Base-by-base conservation (phyloP, 2,329 filamentous ascomycete genomes). In the Neospermospora avenae region DNA sequence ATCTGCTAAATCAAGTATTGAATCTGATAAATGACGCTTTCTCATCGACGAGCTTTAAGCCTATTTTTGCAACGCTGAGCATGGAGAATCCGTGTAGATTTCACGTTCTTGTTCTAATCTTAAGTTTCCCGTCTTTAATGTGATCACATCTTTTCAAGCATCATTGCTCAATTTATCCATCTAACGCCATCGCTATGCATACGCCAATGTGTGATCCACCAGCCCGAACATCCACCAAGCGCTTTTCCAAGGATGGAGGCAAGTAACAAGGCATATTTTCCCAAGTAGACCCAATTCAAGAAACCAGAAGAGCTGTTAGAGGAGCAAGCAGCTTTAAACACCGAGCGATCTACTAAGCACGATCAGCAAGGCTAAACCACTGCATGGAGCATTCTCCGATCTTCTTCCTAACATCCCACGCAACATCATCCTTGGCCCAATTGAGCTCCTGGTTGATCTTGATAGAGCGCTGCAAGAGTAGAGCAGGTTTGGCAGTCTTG, bases 381-480 rank as follows among this genome's bases (percentile, higher is more conserved):
- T 57, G 49, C 57, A 65, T 67, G 28, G 67, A 67, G 44, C 66
- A 66, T 24, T 59, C 57, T 34, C 67, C 65, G 25, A 69, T 69
- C 34, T 63, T 64, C 34, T 56, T 41, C 10, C 71, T 59, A 11
- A 73, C 70, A 28, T 65, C 64, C 41, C 64, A 54, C 10, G 61
- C 61, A 39, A 59, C 60, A 65, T 73, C 71, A 63, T 67, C 65
- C 4, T 69, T 49, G 3, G 67, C 67, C 24, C 64, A 34, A 56
- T 69, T 63, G 3, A 72, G 57, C 60, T 72, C 69, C 3, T 22
- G 56, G 7, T 68, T 58, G 1, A 73, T 51, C 48, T 57, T 57
- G 11, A 44, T 60, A 16, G 66, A 66, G 10, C 65, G 44, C 42
- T 64, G 63, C 4, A 65, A 14, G 10, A 69, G 41, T 7, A 61